phyloP scores from a whole-genome alignment of 371 early-diverging fungal genomes.

The Saksenaea oblongispora region DNA sequence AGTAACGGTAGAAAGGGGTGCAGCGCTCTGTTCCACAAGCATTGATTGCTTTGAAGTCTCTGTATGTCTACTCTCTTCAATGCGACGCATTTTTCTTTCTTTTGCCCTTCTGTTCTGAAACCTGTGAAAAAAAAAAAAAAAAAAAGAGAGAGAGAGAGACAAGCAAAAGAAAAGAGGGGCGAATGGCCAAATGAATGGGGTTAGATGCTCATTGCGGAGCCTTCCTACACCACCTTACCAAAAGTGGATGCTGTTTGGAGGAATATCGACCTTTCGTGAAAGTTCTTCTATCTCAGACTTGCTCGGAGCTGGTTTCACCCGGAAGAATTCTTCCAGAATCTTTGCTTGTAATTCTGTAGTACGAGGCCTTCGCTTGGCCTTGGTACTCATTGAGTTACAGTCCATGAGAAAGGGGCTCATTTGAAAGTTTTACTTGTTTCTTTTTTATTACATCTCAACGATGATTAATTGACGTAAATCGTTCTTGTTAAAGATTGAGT shows the following conservation, averaged over 20 bases:
- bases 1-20: not conserved
- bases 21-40: slow-evolving; percentile 14
- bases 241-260: slow-evolving; percentile 29
- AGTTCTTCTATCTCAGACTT: slow-evolving; percentile 18
- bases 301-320: slow-evolving; percentile 23
- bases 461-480: too few relatives aligned
- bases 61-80: not conserved
- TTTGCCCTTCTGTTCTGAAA: slow-evolving; percentile 35
- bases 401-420: not conserved
- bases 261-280: slow-evolving; percentile 19
- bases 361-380: slow-evolving; percentile 12
- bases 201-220: not conserved
- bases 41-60: not conserved
- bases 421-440: not conserved
- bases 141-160: not conserved
- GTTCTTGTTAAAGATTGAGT: too few relatives aligned
- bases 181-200: not conserved
- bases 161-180: not conserved
- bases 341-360: slow-evolving; percentile 6
- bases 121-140: slow-evolving; percentile 12
- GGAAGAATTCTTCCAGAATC: slow-evolving; percentile 12
- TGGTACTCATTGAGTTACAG: slow-evolving; percentile 4
- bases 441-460: not conserved
- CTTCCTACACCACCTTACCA: slow-evolving; percentile 21
- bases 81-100: slow-evolving; percentile 16